Evolutionary conservation across 1,284 basidiomycete genomes (phyloP), one percentile per base, ranked within the genome.

Genomic region (Dichomitus squalens): DNA sequence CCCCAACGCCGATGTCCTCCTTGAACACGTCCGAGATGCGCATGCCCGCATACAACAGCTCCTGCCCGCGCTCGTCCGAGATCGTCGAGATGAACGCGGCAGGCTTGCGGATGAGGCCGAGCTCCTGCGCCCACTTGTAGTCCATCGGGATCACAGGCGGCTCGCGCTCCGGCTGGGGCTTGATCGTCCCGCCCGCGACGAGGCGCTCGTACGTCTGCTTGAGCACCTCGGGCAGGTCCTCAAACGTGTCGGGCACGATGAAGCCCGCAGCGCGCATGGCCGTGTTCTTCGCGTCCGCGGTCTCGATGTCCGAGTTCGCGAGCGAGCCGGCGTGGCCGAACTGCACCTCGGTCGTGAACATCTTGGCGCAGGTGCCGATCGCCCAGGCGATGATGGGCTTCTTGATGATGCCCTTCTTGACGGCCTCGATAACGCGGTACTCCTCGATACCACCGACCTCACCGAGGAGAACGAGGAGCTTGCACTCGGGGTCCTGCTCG

Each of bases 361-460:
- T 99, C 88, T 98, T 98, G 73, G 96, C 96, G 76, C 97, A 99
- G 40, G 97, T 99, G 65, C 96, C 96, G 70, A 99, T 99, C 49
- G 97, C 95, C 97, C 96, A 99, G 27, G 96, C 96, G 64, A 99
- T 93, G 72, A 98, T 96, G 57, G 96, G 96, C 83, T 99, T 99
- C 79, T 87, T 96, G 84, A 99, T 98, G 69, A 82, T 80, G 57
- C 96, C 95, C 52, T 82, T 79, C 84, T 96, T 96, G 76, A 98
- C 96, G 52, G 96, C 96, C 48, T 98, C 93, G 73, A 98, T 98
- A 69, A 98, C 96, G 64, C 95, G 92, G 84, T 99, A 99, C 79
- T 99, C 97, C 77, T 99, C 97, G 59, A 97, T 88, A 76, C 96
- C 96, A 75, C 97, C 96, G 66, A 99, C 97, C 78, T 99, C 97